Base-by-base conservation (phyloP, 495 filamentous ascomycete species). In the Xylaria flabelliformis region DNA sequence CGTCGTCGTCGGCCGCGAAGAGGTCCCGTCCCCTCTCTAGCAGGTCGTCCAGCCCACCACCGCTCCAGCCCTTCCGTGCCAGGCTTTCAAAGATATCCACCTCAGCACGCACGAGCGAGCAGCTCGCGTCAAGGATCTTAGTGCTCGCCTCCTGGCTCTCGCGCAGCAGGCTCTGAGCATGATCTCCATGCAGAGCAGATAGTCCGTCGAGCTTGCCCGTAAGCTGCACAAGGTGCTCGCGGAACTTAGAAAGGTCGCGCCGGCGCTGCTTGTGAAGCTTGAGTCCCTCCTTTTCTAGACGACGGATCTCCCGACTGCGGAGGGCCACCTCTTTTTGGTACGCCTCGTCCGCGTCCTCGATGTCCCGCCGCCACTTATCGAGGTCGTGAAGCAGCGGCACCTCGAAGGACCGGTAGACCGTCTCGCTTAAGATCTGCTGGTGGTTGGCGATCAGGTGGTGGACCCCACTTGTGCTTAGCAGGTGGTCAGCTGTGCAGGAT, bases 391-490 rank as follows among this genome's bases (percentile, higher is more conserved):
- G 79, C 24, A 91, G 79, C 34, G 89, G 89, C 9, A 90, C 89
- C 76, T 91, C 89, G 74, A 91, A 91, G 55, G 83, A 83, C 21
- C 89, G 81, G 78, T 91, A 90, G n/a, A 91, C 85, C 5, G 87
- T 89, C 74, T 91, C 89, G 29, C 81, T 84, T 0, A 91, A 82
- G 71, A 91, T 90, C 71, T 90, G 87, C 76, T 89, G 88, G 78
- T 91, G 89, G 77, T 90, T 91, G 15, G 88, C 88, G 26, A 90
- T 85, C 34, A 91, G 79, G 73, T 91, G 88, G 74, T 91, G 89
- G 55, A 91, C 81, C n/a, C 89, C 89, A 46, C 86, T 85, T 12
- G 87, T 85, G 46, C 86, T 84, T 44, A 91, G 79, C 21, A 91
- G 78, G 29, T 83, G 82, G 77, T 90, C 88, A 10, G 88, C 89